Evolutionary conservation across 2,329 filamentous ascomycete genomes (phyloP), one percentile per base, ranked within the genome.

Genomic region (Drechslerella stenobrocha): DNA sequence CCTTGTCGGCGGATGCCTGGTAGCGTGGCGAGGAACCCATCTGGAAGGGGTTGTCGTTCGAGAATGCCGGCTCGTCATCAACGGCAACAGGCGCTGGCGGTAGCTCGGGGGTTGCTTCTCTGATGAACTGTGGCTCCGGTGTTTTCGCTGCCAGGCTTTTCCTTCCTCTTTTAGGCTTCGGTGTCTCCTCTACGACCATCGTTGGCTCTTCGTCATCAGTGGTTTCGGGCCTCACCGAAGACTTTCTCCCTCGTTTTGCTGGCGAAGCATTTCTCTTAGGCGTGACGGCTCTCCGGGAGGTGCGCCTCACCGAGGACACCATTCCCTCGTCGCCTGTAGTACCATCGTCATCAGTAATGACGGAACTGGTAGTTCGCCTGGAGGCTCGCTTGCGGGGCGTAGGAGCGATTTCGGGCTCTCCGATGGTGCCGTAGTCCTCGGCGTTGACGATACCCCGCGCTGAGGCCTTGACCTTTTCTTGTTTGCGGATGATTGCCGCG

Each of bases 391-490:
- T 69, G 24, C 71, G 69, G 9, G 71, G 71, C 8, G 70, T 72
- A 20, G 65, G 71, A 37, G 40, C 64, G 13, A 70, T 53, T 30
- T 55, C 53, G 13, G 70, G 63, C 34, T 69, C 64, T 23, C 64
- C 64, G 44, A 69, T 69, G 42, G 81, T 83, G 28, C 57, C 50
- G 11, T 58, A 71, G 24, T 53, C 66, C 32, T 82, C 82, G 44
- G 81, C 83, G 73, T 87, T 83, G 52, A 84, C 78, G 73, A 98
- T 98, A 57, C 95, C 93, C 76, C 82, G 85, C 76, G 90, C 92
- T 1, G 90, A 91, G 67, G 92, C 85, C 79, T 90, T 90, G 11
- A 90, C 91, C 61, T 85, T 83, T 40, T 88, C 86, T 73, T 88
- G 85, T 52, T 87, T 85, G 9, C 83, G 82, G 28, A 95, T 81